Conservation (phyloP, 306 rosid genomes). For the Spatholobus suberectus region DNA sequence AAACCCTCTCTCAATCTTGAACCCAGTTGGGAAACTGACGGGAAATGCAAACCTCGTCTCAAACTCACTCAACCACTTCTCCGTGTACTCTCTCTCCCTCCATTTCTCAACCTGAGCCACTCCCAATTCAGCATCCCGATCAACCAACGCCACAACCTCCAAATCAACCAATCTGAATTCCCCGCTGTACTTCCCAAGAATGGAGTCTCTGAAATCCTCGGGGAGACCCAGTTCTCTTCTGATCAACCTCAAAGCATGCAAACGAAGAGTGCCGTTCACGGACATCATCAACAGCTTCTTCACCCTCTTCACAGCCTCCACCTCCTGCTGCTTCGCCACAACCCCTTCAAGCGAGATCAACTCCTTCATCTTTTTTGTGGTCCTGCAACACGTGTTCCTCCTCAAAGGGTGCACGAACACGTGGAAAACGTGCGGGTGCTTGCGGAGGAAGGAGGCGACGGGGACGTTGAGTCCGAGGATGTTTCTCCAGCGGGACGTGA, state of each 20-base stretch:
- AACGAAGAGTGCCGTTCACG: slow-evolving; percentile 51
- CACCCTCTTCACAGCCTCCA: slow-evolving; percentile 60
- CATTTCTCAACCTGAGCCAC: slow-evolving; percentile 63
- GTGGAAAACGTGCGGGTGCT: slow-evolving; percentile 72
- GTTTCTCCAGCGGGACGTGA: slow-evolving; percentile 76
- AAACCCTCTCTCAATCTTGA: slow-evolving; percentile 60
- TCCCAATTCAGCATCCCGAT: slow-evolving; percentile 48
- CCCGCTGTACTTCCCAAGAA: slow-evolving; percentile 52
- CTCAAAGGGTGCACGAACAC: slow-evolving; percentile 60
- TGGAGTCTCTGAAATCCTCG: slow-evolving; percentile 72
- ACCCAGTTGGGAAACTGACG: slow-evolving; percentile 70
- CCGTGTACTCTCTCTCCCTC: slow-evolving; percentile 75
- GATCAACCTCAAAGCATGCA: slow-evolving; percentile 75
- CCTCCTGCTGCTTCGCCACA: slow-evolving; percentile 51
- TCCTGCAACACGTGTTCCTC: slow-evolving; percentile 67
- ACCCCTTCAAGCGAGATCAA: slow-evolving; percentile 55
- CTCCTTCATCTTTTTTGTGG: slow-evolving; percentile 49
- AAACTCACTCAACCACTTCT: slow-evolving; percentile 87
- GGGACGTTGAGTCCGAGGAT: slow-evolving; percentile 55
- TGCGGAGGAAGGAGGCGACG: slow-evolving; percentile 60
- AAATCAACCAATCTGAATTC: slow-evolving; percentile 63
- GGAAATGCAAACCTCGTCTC: slow-evolving; percentile 80
- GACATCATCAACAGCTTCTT: slow-evolving; percentile 78
- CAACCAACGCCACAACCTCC: slow-evolving; percentile 69
- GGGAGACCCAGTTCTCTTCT: slow-evolving; percentile 81